These are phyloP conservation scores for Tetrahymena malaccensis DNA, from an alignment of 73 alveolate species.

Conservation along the genomic window DNA sequence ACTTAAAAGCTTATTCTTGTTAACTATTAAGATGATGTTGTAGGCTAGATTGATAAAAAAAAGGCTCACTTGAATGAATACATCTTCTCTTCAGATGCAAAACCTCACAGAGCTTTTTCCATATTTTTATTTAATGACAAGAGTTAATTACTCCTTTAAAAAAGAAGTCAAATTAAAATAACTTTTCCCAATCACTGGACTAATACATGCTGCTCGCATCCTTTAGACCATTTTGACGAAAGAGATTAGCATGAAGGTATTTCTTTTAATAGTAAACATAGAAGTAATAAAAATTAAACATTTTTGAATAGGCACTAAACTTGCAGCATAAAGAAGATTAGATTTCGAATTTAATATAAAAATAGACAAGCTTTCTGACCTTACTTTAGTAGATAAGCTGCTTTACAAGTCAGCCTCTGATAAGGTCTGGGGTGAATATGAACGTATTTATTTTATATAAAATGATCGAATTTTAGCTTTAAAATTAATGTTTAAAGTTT, in stretches of 20 bases:
- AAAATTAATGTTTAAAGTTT: too few species aligned
- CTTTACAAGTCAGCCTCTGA: conserved; percentile 72
- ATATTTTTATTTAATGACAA: conserved; percentile 74
- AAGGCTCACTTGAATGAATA: conserved; percentile 53
- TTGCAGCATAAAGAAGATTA: conserved; percentile 19
- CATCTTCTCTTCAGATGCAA: conserved; percentile 39
- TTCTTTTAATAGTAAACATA: conserved; percentile 21
- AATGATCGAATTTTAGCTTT: too few species aligned
- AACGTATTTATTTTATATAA: neutral
- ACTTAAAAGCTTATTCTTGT: conserved; percentile 51
- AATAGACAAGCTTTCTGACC: conserved; percentile 19
- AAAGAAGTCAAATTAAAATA: conserved; percentile 64
- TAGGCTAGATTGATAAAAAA: conserved; percentile 48
- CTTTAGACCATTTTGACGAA: conserved; percentile 42
- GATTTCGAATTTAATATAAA: conserved; percentile 70
- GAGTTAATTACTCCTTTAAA: conserved; percentile 65
- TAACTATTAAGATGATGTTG: conserved; percentile 47
- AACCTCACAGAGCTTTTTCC: conserved; percentile 92
- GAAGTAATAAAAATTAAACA: conserved; percentile 48
- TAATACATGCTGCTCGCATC: conserved; percentile 91
- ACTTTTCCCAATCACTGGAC: conserved; percentile 90
- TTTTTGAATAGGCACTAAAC: conserved; percentile 50
- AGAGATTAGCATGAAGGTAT: conserved; percentile 26
- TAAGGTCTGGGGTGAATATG: conserved; percentile 83
- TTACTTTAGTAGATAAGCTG: conserved; percentile 57